phyloP scores from a whole-genome alignment of 129 eudicot species.

The Escallonia herrerae region DNA sequence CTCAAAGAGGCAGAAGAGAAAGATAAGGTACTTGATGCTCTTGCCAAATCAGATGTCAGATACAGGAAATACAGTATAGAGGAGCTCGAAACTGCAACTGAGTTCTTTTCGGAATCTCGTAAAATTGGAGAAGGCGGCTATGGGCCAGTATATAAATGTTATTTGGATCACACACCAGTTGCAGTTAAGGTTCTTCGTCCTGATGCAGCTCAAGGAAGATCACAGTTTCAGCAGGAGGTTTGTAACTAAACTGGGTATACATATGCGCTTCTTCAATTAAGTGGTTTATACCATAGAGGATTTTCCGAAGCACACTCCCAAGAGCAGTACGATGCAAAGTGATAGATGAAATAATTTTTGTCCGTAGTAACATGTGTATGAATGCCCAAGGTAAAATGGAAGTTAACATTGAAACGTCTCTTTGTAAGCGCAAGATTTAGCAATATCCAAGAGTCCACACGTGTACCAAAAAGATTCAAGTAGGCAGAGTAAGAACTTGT shows the following conservation, averaged over 20 bases:
- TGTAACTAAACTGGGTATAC: not conserved
- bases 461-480: too few species aligned
- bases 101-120: slow-evolving; percentile 30
- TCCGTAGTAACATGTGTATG: too few species aligned
- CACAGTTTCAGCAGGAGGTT: slow-evolving; percentile 69
- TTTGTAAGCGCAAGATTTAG: not conserved
- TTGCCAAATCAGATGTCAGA: slow-evolving; percentile 15
- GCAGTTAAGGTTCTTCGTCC: slow-evolving; percentile 62
- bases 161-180: slow-evolving; percentile 39
- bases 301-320: not conserved
- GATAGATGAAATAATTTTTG: not conserved
- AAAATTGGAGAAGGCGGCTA: slow-evolving; percentile 71
- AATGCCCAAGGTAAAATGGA: not conserved
- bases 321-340: too few species aligned
- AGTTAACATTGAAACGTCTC: not conserved
- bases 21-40: slow-evolving; percentile 7
- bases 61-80: slow-evolving; percentile 50
- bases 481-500: too few species aligned
- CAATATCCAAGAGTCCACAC: too few species aligned
- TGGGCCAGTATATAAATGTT: slow-evolving; percentile 54
- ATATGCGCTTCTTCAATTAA: not conserved
- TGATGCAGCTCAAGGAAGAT: slow-evolving; percentile 60
- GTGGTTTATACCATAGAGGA: not conserved
- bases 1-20: slow-evolving; percentile 23
- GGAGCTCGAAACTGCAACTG: slow-evolving; percentile 52